Base-by-base conservation (phyloP, 2,329 filamentous ascomycete species). In the Claviceps fusiformis region DNA sequence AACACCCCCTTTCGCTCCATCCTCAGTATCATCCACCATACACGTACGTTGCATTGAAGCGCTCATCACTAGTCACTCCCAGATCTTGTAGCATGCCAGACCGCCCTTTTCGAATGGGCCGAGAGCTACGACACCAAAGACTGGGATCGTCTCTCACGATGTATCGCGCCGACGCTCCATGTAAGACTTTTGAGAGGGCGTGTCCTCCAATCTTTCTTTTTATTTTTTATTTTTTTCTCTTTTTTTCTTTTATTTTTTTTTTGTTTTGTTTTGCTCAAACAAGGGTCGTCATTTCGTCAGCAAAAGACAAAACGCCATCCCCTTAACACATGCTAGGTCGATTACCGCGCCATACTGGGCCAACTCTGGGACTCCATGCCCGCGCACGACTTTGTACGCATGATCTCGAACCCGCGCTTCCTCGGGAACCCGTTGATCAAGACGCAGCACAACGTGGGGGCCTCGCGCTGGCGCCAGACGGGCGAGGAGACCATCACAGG, bases 101-200 rank as follows among this genome's bases (percentile, higher is more conserved):
- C 15, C 19, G 41, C 41, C 11, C 41, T 73, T 60, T 79, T 79
- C 67, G 76, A 83, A 60, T 83, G 81, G 81, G 80, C 79, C 57
- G 79, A 83, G 64, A 81, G 76, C 70, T 83, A 82, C 67, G 79
- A 84, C 67, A 77, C 72, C 66, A 85, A 85, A 70, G 77, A 84
- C 70, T 83, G 81, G 80, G 67, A 72, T 5, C 75, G 80, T 53
- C 75, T 83, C 43, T 63, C 71, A 55, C 78, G 76, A 59, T 80
- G 77, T 71, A 68, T 77, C 48, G 72, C 74, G 13, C 73, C 74
- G 2, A 69, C 74, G 67, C 59, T 81, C 67, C 53, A 56, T 39
- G 59, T 62, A 35, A 45, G 49, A 6, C 10, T 44, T 0, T 8
- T 44, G 9, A 4, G 17, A 2, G 17, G 9, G 8, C 43, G 17